A percentile compares a stretch with the other conserved stretches of the same genome.
Conservation (phyloP, 1,284 basidiomycete genomes). For the Ustilago xerochloae region DNA sequence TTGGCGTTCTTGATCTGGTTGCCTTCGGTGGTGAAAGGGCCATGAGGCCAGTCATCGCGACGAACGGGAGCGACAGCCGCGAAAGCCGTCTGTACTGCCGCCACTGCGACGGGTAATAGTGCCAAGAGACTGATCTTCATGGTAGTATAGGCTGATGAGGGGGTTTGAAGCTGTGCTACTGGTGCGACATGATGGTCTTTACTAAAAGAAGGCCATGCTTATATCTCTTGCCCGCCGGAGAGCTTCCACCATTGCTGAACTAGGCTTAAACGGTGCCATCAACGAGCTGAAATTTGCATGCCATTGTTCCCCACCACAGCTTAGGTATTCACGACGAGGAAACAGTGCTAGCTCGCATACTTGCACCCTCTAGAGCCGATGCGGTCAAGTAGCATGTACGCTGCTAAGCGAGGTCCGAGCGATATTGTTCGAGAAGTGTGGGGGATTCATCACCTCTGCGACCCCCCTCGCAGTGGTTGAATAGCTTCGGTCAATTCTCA, state of each 20-base stretch:
- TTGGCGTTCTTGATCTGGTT: constrained; percentile 42
- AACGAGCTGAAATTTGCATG: too few species aligned
- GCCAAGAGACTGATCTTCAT: constrained; percentile 32
- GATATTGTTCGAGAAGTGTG: not conserved
- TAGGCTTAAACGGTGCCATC: too few species aligned
- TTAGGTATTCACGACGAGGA: not conserved
- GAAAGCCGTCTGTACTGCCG: constrained; percentile 10
- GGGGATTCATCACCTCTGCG: too few species aligned
- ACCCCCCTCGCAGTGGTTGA: not conserved
- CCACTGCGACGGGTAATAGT: constrained; percentile 17
- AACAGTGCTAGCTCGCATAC: not conserved
- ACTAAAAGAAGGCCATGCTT: not conserved
- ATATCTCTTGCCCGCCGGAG: too few species aligned
- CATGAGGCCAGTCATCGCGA: constrained; percentile 36
- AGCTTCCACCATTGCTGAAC: too few species aligned
- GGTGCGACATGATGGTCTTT: not conserved
- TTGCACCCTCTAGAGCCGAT: not conserved
- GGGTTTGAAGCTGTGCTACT: not conserved
- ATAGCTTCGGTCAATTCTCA: not conserved
- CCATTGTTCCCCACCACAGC: not conserved
- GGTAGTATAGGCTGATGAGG: not conserved
- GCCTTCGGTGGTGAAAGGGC: constrained; percentile 28
- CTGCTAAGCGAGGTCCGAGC: constrained; percentile 5
- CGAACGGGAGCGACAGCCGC: constrained; percentile 15
- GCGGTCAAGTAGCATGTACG: constrained; percentile 1